Conservation (phyloP, 805 yeast species). For the Blastobotrys americana region DNA sequence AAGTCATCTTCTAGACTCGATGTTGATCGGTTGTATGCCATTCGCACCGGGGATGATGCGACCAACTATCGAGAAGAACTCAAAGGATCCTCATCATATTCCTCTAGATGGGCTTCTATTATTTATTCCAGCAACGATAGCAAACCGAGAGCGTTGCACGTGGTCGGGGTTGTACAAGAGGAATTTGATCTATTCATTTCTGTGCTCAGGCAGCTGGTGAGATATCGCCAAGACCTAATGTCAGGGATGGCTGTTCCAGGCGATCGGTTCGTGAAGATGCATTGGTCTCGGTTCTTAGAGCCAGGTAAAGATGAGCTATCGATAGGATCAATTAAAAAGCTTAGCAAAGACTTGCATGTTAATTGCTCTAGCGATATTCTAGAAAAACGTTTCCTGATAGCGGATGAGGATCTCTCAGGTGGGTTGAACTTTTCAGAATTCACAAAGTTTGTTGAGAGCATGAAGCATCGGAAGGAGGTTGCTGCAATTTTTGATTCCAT, state of each 20-base stretch:
- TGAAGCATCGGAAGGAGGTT: conserved; percentile 64
- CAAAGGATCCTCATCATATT: conserved; percentile 46
- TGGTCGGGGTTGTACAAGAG: conserved; percentile 51
- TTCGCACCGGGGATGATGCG: conserved; percentile 64
- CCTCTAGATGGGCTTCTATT: conserved; percentile 71
- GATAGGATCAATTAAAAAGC: conserved; percentile 59
- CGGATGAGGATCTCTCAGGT: conserved; percentile 44
- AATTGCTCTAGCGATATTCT: conserved; percentile 54
- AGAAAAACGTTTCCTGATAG: conserved; percentile 43
- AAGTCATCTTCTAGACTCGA: conserved; percentile 39
- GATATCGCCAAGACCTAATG: conserved; percentile 54
- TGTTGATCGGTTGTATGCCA: conserved; percentile 58
- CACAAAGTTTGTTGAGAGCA: conserved; percentile 58
- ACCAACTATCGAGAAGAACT: conserved; percentile 80
- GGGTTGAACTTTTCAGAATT: conserved; percentile 65
- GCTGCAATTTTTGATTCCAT: conserved; percentile 39
- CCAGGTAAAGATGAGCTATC: conserved; percentile 30
- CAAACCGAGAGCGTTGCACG: conserved; percentile 70
- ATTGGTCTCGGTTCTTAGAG: conserved; percentile 43
- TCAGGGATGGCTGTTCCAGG: conserved; percentile 57
- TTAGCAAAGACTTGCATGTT: conserved; percentile 64
- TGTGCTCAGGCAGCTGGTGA: conserved; percentile 49
- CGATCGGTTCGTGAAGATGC: conserved; percentile 53
- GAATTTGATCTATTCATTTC: conserved; percentile 50
- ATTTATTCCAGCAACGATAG: conserved; percentile 56